Evolutionary conservation across 169 alveolate genomes (phyloP).

Genomic region (Besnoitia besnoiti): DNA sequence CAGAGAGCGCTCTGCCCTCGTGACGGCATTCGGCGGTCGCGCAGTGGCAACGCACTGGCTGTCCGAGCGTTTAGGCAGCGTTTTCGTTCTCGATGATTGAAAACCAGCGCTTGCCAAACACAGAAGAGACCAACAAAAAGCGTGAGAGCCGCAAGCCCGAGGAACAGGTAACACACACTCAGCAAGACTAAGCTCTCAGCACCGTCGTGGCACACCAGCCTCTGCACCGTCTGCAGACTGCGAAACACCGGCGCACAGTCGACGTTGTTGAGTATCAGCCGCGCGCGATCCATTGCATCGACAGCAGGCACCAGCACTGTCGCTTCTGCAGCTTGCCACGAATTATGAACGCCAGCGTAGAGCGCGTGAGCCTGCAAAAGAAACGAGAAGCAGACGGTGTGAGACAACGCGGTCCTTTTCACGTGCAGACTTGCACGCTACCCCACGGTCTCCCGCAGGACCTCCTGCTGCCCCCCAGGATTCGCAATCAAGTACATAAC

Average conservation of each 20-base stretch:
- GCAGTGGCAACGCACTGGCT: not conserved
- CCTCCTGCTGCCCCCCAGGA: too few relatives aligned
- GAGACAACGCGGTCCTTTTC: too few relatives aligned
- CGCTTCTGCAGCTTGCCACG: not conserved
- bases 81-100: not conserved
- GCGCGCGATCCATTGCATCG: not conserved
- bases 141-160: not conserved
- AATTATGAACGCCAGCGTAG: not conserved
- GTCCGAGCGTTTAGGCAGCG: not conserved
- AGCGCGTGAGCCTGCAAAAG: not conserved
- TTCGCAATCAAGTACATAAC: too few relatives aligned
- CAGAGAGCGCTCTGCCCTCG: not conserved
- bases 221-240: slow-evolving; percentile 13
- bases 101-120: not conserved
- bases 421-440: too few relatives aligned
- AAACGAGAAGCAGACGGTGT: too few relatives aligned
- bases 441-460: too few relatives aligned
- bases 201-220: not conserved
- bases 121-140: not conserved
- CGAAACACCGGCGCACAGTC: slow-evolving; percentile 17
- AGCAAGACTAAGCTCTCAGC: not conserved
- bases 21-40: not conserved
- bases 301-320: not conserved
- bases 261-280: not conserved
- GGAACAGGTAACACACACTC: not conserved